Base-by-base conservation (phyloP, 352 stramenopile genomes). In the Phytophthora brassicae region DNA sequence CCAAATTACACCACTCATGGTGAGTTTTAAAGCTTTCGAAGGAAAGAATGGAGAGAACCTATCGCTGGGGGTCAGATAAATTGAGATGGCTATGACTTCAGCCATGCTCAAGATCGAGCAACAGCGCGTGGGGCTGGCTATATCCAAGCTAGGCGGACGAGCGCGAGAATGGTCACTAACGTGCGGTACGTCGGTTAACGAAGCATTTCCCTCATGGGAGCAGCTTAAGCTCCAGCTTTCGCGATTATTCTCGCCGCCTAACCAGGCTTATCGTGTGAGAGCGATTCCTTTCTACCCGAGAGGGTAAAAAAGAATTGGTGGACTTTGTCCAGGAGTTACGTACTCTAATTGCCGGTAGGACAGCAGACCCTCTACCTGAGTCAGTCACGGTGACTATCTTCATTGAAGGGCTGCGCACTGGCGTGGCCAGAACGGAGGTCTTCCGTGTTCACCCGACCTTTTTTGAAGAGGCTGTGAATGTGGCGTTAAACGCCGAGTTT, bases 41-140 rank as follows among this genome's bases (percentile, higher is more conserved):
- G 52, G 64, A 16, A 47, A 35, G 35, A 52, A 64, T 31, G 38
- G 24, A 13, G 49, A 66, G 24, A 67, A 59, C 8, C 45, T 70
- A 26, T 33, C 13, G 31, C 58, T 66, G 26, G 70, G 66, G 60
- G 22, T 48, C 12, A 29, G 50, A 42, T 39, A 70, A 36, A 36
- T 60, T n/a, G 60, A 74, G 22, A 52, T 74, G 28, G 56, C 60
- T 6, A 60, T 70, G 45, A 20, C 20, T 0, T 42, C 51, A 3
- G 47, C 24, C 6, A 29, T 47, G 5, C 42, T 74, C 45, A n/a
- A 29, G 13, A 38, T 20, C 12, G 46, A 64, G 31, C 46, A 41
- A 22, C 56, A 56, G 17, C 43, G 47, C 11, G 56, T 74, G 0
- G 53, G 48, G 19, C 31, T 38, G 8, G 31, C 31, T 16, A 38